phyloP scores from a whole-genome alignment of 345 rosid species.

The Hevea brasiliensis region DNA sequence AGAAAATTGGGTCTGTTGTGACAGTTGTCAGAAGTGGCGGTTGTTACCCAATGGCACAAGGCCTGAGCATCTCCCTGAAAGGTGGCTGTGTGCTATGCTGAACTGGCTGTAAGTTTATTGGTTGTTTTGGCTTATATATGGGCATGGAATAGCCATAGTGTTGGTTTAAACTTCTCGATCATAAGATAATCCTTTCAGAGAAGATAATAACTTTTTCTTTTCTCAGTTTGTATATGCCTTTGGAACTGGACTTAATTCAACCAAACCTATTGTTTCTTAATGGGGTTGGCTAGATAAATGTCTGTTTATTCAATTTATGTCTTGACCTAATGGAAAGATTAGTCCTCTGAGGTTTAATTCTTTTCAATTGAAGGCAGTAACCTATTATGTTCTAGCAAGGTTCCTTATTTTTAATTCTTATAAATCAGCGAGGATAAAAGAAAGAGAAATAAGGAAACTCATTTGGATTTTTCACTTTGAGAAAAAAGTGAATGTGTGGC shows the following conservation, averaged over 20 bases:
- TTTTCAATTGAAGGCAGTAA: neutral
- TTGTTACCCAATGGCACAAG: slow-evolving; percentile 51
- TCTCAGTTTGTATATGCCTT: neutral
- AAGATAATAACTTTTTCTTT: neutral
- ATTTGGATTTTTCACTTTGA: slow-evolving; percentile 2
- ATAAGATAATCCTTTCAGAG: neutral
- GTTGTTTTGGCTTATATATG: neutral
- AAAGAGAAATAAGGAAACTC: neutral
- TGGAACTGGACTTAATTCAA: neutral
- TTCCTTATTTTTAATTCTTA: neutral
- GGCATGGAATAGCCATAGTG: neutral
- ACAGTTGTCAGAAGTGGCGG: slow-evolving; percentile 68
- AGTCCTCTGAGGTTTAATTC: neutral
- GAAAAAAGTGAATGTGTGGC: neutral
- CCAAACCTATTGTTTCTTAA: neutral
- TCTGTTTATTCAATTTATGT: neutral
- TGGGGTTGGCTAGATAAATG: neutral
- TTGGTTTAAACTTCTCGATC: neutral
- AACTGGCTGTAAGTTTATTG: slow-evolving; percentile 73
- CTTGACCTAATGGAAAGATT: neutral
- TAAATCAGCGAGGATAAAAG: neutral
- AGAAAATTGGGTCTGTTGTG: slow-evolving; percentile 66
- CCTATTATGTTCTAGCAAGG: neutral
- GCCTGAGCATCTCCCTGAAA: slow-evolving; percentile 56
- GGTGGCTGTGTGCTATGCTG: slow-evolving; percentile 78